Conservation (phyloP, 1,284 basidiomycete species). For the Moesziomyces aphidis region DNA sequence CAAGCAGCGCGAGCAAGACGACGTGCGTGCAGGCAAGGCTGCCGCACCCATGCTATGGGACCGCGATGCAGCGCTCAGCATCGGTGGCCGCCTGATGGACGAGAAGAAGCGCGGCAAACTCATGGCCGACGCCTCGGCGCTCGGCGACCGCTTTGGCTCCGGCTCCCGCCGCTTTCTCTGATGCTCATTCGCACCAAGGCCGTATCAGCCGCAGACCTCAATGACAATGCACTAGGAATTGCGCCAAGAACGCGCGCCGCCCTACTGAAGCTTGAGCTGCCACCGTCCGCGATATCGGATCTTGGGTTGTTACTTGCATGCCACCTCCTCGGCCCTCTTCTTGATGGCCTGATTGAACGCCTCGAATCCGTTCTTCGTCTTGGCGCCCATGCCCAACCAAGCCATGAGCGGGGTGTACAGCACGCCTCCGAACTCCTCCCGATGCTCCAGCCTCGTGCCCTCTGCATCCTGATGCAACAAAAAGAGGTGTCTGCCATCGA, state of each 20-base stretch:
- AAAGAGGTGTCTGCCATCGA: slow-evolving; percentile 25
- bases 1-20: slow-evolving; percentile 42
- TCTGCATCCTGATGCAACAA: slow-evolving; percentile 5
- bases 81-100: slow-evolving; percentile 49
- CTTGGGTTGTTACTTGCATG: background rate
- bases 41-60: slow-evolving; percentile 51
- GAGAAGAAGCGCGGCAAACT: slow-evolving; percentile 39
- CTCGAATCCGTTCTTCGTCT: slow-evolving; percentile 14
- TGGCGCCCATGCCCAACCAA: slow-evolving; percentile 12
- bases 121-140: slow-evolving; percentile 39
- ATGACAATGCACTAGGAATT: too few relatives aligned
- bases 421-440: slow-evolving; percentile 23
- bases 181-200: too few relatives aligned
- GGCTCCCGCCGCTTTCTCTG: slow-evolving; percentile 43
- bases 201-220: too few relatives aligned
- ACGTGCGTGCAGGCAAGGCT: slow-evolving; percentile 32
- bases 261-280: too few relatives aligned
- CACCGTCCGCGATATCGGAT: too few relatives aligned
- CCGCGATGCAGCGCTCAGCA: slow-evolving; percentile 45
- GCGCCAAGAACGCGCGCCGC: too few relatives aligned
- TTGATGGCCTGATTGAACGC: slow-evolving; percentile 9
- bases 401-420: slow-evolving; percentile 20
- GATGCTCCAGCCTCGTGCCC: slow-evolving; percentile 6
- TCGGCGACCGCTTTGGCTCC: slow-evolving; percentile 45
- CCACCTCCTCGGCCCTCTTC: slow-evolving; percentile 12